Base-by-base conservation (phyloP, 2,329 filamentous ascomycete genomes). In the Calonectria fujianensis region DNA sequence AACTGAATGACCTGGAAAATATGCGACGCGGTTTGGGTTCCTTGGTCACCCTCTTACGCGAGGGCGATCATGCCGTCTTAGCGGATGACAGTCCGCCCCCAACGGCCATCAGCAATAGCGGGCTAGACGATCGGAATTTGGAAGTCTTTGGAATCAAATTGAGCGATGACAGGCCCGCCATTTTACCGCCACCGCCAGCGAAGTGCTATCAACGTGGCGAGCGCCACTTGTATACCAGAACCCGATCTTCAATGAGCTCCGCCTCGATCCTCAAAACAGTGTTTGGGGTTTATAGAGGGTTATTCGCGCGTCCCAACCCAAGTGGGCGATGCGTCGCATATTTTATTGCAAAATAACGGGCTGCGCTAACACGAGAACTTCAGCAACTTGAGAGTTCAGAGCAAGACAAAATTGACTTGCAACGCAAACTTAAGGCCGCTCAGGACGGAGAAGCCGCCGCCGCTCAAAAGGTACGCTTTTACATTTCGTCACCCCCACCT, bases 301-400 rank as follows among this genome's bases (percentile, higher is more conserved):
- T 59, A 67, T 64, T 7, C 9, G 24, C 32, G 35, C 31, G 31
- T 51, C 14, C 59, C 64, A 37, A 39, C 67, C 69, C 52, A 24
- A 45, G 63, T 50, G 61, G 51, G 41, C 72, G 57, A 41, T 35
- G 2, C 31, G 29, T 32, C 50, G 41, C 37, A 48, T 45, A 31
- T 45, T 57, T 69, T 57, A 24, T 27, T 27, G 16, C 32, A 7
- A 18, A 24, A 51, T 32, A 7, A 9, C 9, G 57, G 31, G n/a
- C 31, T 71, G 69, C 24, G 74, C 80, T 81, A 73, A 82, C 75
- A 41, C 20, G 45, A 18, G 52, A 59, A 27, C 24, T 51, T 50
- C 79, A 92, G 90, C 90, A 92, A 90, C 87, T 90, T 78, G 90
- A 92, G 76, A 88, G 90, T 79, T 86, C 88, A 18, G 90, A 92